Conservation (phyloP, 1,139 yeast species). For the Blastobotrys serpentis region DNA sequence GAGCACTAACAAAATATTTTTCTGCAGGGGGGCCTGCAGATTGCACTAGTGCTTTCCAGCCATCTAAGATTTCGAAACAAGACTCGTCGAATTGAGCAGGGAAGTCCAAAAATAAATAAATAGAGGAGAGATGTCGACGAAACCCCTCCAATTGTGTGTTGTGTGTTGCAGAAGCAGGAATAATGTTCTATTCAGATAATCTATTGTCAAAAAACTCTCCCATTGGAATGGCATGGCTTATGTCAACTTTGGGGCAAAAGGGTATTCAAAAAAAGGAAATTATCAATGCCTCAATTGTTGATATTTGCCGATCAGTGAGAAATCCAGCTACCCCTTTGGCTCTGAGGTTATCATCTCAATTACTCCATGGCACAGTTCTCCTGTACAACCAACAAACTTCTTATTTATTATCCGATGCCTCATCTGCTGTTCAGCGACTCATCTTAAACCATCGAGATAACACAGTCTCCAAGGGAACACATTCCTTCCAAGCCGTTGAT, state of each 20-base stretch:
- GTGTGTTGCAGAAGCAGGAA: neutral
- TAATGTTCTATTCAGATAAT: conserved; percentile 2
- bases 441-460: neutral
- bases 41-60: too few relatives aligned
- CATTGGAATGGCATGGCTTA: conserved; percentile 23
- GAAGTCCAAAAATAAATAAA: too few relatives aligned
- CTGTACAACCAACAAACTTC: conserved; percentile 10
- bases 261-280: conserved; percentile 15
- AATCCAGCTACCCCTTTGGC: conserved; percentile 8
- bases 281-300: conserved; percentile 5
- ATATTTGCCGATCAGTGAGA: conserved; percentile 11
- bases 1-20: too few relatives aligned
- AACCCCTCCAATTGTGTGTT: neutral
- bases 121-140: neutral
- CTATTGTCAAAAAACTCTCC: conserved; percentile 9
- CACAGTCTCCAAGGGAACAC: neutral
- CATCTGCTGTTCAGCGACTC: conserved; percentile 2
- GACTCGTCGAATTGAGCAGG: too few relatives aligned
- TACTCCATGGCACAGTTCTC: conserved; percentile 17
- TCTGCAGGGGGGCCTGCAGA: too few relatives aligned
- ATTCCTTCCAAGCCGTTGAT: conserved; percentile 1
- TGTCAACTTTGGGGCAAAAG: conserved; percentile 23
- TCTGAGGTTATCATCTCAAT: conserved; percentile 15
- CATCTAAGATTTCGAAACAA: too few relatives aligned
- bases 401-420: conserved; percentile 9